phyloP scores from a whole-genome alignment of 805 yeast genomes.

The Kuraishia ogatae region DNA sequence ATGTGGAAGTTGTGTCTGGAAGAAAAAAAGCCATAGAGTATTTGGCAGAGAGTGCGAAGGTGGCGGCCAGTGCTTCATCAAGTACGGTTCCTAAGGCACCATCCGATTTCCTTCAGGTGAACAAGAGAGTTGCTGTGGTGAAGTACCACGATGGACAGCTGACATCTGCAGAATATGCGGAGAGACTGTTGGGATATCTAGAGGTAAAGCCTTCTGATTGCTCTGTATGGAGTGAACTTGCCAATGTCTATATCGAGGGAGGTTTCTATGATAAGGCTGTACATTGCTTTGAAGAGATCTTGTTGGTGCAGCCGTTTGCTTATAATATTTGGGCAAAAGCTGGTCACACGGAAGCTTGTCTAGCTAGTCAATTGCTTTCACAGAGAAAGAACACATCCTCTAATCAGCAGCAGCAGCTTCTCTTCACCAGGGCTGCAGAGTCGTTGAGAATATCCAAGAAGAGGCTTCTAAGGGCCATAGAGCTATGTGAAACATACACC shows the following conservation, averaged over 20 bases:
- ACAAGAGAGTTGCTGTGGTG: slow-evolving; percentile 26
- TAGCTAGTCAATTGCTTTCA: background rate
- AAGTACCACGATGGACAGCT: slow-evolving; percentile 12
- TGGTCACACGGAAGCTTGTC: slow-evolving; percentile 38
- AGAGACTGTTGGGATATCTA: slow-evolving; percentile 43
- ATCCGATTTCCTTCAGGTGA: slow-evolving; percentile 26
- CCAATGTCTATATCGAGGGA: slow-evolving; percentile 45
- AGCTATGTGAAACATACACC: slow-evolving; percentile 58
- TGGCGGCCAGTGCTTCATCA: slow-evolving; percentile 14
- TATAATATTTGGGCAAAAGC: slow-evolving; percentile 55
- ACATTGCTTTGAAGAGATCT: slow-evolving; percentile 59
- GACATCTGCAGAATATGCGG: slow-evolving; percentile 35
- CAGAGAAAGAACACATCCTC: background rate
- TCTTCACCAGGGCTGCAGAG: slow-evolving; percentile 6
- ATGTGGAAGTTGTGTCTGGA: slow-evolving; percentile 45
- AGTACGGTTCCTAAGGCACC: slow-evolving; percentile 14
- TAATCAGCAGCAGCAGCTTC: slow-evolving; percentile 1
- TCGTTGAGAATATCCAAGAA: slow-evolving; percentile 21
- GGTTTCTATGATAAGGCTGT: slow-evolving; percentile 66
- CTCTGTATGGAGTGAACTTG: slow-evolving; percentile 73
- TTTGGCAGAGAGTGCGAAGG: slow-evolving; percentile 14
- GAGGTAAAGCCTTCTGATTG: slow-evolving; percentile 67
- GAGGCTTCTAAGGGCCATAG: slow-evolving; percentile 63
- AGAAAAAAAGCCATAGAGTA: slow-evolving; percentile 26
- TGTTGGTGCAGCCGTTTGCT: slow-evolving; percentile 61